A percentile compares a stretch with the other conserved stretches of the same genome.
These are phyloP conservation scores for Trichoderma brevicompactum DNA, from an alignment of 2,329 filamentous ascomycete genomes.

Conservation along the genomic window DNA sequence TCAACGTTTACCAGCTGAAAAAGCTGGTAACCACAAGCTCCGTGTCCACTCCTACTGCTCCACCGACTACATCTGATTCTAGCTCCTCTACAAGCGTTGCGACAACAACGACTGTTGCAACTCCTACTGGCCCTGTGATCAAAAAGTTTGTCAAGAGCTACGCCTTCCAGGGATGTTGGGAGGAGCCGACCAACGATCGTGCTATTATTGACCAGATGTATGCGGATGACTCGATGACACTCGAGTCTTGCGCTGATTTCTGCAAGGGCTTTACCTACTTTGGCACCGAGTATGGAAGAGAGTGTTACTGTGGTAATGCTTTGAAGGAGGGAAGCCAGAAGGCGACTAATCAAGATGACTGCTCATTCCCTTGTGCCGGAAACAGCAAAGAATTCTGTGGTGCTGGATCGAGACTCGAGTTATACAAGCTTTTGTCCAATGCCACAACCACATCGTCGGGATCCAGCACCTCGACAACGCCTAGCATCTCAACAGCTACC, in stretches of 20 bases:
- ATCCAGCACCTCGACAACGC: conserved; percentile 14
- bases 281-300: conserved; percentile 43
- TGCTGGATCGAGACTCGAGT: conserved; percentile 32
- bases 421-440: conserved; percentile 35
- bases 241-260: conserved; percentile 41
- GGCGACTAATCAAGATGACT: conserved; percentile 40
- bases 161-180: conserved; percentile 45
- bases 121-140: conserved; percentile 30
- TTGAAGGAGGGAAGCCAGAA: conserved; percentile 38
- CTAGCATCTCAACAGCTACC: conserved; percentile 16
- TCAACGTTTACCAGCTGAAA: conserved; percentile 42
- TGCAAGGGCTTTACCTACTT: conserved; percentile 41
- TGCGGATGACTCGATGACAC: conserved; percentile 43
- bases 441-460: conserved; percentile 13
- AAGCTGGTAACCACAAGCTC: conserved; percentile 30
- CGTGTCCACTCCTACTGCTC: conserved; percentile 33
- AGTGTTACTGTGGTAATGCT: conserved; percentile 47
- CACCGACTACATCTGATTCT: conserved; percentile 3
- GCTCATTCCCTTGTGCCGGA: conserved; percentile 42
- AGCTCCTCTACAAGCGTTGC: neutral
- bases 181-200: conserved; percentile 40
- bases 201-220: conserved; percentile 39
- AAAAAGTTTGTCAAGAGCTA: conserved; percentile 33
- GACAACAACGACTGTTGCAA: conserved; percentile 34
- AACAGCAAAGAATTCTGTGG: conserved; percentile 44